phyloP scores from a whole-genome alignment of 441 rosid genomes.

The Jatropha podagrica region DNA sequence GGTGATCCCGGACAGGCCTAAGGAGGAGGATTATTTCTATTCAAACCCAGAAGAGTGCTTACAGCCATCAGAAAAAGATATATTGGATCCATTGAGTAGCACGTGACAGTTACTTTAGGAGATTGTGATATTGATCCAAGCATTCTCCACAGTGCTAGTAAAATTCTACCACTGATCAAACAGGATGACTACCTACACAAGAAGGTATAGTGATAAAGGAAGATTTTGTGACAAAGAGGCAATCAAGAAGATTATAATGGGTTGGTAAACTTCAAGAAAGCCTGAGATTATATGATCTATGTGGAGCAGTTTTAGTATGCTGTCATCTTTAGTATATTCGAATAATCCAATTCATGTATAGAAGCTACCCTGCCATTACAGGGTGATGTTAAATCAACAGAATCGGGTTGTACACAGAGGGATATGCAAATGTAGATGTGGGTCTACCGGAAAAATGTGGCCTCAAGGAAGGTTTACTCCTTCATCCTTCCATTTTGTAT shows the following conservation, averaged over 20 bases:
- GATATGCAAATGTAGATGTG: constrained; percentile 32
- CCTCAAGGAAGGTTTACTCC: constrained; percentile 33
- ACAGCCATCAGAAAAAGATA: constrained; percentile 39
- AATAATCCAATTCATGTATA: constrained; percentile 44
- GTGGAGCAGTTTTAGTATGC: constrained; percentile 20
- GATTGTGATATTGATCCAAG: constrained; percentile 17
- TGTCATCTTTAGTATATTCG: constrained; percentile 25
- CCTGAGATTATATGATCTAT: constrained; percentile 23
- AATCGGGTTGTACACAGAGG: constrained; percentile 30
- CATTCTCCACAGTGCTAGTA: constrained; percentile 21
- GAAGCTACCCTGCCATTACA: constrained; percentile 46
- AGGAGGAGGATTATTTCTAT: constrained; percentile 89
- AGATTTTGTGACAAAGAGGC: constrained; percentile 17
- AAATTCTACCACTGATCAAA: constrained; percentile 25
- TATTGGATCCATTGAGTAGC: constrained; percentile 31
- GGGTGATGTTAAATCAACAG: constrained; percentile 33
- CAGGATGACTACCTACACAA: constrained; percentile 14
- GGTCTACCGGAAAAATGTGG: constrained; percentile 14
- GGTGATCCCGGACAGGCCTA: constrained; percentile 74
- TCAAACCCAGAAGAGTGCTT: constrained; percentile 91
- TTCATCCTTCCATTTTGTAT: constrained; percentile 14
- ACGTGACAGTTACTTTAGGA: constrained; percentile 23
- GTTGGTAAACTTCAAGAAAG: constrained; percentile 14
- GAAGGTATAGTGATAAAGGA: constrained; percentile 8
- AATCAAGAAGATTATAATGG: background rate